A percentile compares a stretch with the other conserved stretches of the same genome.
Conservation (phyloP, 805 yeast species). For the Suhomyces sp. region DNA sequence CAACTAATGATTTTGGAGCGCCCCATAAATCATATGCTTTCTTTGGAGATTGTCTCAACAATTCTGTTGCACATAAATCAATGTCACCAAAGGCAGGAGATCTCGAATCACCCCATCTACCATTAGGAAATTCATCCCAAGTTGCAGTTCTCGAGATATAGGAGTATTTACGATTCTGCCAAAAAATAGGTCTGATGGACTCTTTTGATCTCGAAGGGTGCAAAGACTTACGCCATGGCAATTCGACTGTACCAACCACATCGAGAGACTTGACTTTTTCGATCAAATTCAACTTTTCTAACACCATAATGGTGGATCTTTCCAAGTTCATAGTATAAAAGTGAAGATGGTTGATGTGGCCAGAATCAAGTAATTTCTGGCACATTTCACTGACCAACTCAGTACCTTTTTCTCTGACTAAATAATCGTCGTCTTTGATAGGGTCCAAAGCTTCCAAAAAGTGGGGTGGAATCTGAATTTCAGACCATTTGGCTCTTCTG, state of each 20-base stretch:
- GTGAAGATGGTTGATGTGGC: conserved; percentile 80
- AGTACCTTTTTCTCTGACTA: conserved; percentile 83
- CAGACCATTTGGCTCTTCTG: conserved; percentile 94
- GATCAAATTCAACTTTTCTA: conserved; percentile 67
- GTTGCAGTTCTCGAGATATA: conserved; percentile 85
- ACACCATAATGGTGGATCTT: conserved; percentile 81
- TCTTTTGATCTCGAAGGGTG: conserved; percentile 78
- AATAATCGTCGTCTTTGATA: conserved; percentile 84
- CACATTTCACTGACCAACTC: conserved; percentile 84
- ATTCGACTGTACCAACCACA: conserved; percentile 36
- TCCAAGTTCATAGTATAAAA: conserved; percentile 98
- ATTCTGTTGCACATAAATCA: conserved; percentile 73
- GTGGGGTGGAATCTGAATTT: conserved; percentile 71
- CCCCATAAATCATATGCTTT: conserved; percentile 90
- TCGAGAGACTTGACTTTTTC: conserved; percentile 40
- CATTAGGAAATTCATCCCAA: conserved; percentile 99
- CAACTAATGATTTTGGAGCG: conserved; percentile 56
- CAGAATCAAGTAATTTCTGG: conserved; percentile 61
- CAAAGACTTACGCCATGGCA: conserved; percentile 92
- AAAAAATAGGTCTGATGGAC: conserved; percentile 88
- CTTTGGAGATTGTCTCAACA: conserved; percentile 78
- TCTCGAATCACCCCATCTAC: conserved; percentile 97
- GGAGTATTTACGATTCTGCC: conserved; percentile 91
- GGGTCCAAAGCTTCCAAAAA: conserved; percentile 72
- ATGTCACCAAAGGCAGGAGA: conserved; percentile 96